These are phyloP conservation scores for Hansenula sp. DNA, from an alignment of 1,139 yeast species.

Conservation along the genomic window DNA sequence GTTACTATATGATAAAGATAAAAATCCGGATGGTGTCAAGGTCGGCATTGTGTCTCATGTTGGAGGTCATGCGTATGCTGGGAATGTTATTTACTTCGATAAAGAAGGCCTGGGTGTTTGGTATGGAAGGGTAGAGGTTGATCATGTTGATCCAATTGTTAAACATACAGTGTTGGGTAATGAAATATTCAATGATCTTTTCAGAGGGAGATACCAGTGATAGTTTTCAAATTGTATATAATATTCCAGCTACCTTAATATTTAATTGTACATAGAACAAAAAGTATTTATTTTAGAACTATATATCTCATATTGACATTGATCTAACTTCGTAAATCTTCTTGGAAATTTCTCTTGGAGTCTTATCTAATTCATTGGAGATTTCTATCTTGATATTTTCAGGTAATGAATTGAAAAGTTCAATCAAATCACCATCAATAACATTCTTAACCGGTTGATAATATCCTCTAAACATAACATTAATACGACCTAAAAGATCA, in stretches of 20 bases:
- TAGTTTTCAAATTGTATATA: neutral
- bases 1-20: constrained; percentile 22
- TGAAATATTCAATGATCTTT: constrained; percentile 48
- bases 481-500: constrained; percentile 53
- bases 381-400: constrained; percentile 40
- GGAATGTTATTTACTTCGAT: constrained; percentile 58
- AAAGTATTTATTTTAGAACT: neutral
- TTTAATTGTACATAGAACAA: neutral
- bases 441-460: constrained; percentile 74
- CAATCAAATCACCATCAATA: constrained; percentile 87
- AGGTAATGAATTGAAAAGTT: constrained; percentile 41
- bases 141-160: constrained; percentile 64
- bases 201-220: constrained; percentile 37
- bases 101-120: constrained; percentile 44
- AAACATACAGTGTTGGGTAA: constrained; percentile 46
- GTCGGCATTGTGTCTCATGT: constrained; percentile 63
- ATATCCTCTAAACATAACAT: constrained; percentile 65
- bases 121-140: constrained; percentile 70
- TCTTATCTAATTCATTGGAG: constrained; percentile 50
- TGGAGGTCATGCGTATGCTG: constrained; percentile 81
- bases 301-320: constrained; percentile 14
- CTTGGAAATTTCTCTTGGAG: constrained; percentile 56
- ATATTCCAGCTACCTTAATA: no score
- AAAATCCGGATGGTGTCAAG: constrained; percentile 30
- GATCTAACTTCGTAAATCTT: constrained; percentile 58